phyloP scores from a whole-genome alignment of 306 rosid genomes.

The Canavalia gladiata region DNA sequence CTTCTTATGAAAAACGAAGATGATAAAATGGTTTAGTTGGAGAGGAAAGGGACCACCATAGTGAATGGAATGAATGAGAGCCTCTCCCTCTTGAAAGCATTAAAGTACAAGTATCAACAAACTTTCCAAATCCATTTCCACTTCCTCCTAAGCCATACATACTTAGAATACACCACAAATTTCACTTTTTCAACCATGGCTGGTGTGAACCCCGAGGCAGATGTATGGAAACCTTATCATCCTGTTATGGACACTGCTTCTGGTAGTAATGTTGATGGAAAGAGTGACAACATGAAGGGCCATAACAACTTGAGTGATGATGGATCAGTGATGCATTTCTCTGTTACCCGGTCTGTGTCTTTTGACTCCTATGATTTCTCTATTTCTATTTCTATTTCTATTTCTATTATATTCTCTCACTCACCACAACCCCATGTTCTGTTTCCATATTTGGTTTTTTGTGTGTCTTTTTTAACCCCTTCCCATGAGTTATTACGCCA shows the following conservation, averaged over 20 bases:
- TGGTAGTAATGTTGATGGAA: slow-evolving; percentile 10
- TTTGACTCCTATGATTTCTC: not conserved
- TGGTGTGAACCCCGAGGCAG: slow-evolving; percentile 14
- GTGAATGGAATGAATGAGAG: slow-evolving; percentile 14
- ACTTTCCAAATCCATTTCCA: not conserved
- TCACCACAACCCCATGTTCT: not conserved
- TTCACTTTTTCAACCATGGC: slow-evolving; percentile 43
- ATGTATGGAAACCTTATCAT: not conserved
- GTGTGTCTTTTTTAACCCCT: not conserved
- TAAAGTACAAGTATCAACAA: not conserved
- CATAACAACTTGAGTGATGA: slow-evolving; percentile 35
- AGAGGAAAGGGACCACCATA: slow-evolving; percentile 28
- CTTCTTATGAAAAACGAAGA: slow-evolving; percentile 11
- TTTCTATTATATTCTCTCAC: not conserved
- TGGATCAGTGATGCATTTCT: slow-evolving; percentile 31
- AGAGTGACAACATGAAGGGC: not conserved
- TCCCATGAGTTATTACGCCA: not conserved
- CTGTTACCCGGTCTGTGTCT: slow-evolving; percentile 40
- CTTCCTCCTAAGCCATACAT: slow-evolving; percentile 32
- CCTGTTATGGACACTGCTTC: not conserved
- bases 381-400: not conserved
- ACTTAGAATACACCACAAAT: not conserved
- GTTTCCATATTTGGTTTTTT: not conserved
- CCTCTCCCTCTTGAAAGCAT: slow-evolving; percentile 36
- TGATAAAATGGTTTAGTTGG: not conserved